Percentiles rank a stretch among this genome's conserved stretches.
Evolutionary conservation across 2,329 filamentous ascomycete species (phyloP).

Genomic region (Penicillium sp.): DNA sequence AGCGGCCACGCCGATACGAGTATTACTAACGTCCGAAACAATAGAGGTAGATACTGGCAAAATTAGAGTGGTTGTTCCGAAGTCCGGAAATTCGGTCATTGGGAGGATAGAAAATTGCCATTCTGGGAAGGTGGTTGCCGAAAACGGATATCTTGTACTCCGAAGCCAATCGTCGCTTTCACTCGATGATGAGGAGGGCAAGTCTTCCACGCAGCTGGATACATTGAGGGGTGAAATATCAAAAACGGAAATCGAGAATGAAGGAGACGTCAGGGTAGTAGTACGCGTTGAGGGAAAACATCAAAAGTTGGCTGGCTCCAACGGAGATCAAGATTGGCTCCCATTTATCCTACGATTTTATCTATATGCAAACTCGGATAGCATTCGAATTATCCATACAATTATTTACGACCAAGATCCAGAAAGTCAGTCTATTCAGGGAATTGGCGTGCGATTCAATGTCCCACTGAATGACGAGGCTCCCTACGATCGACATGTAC

Average conservation of each 20-base stretch:
- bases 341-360: constrained; percentile 57
- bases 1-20: not conserved
- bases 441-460: constrained; percentile 53
- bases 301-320: constrained; percentile 24
- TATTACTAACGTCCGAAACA: constrained; percentile 17
- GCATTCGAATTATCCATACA: constrained; percentile 54
- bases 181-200: constrained; percentile 35
- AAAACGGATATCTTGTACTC: constrained; percentile 49
- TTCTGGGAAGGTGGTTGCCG: constrained; percentile 42
- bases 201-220: constrained; percentile 38
- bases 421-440: constrained; percentile 50
- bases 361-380: constrained; percentile 54
- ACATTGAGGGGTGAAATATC: constrained; percentile 51
- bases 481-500: constrained; percentile 56
- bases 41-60: constrained; percentile 46
- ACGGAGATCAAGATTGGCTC: constrained; percentile 48
- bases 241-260: constrained; percentile 47
- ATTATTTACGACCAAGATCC: constrained; percentile 53
- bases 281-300: constrained; percentile 46
- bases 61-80: constrained; percentile 42
- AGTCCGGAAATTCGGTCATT: constrained; percentile 39
- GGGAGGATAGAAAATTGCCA: constrained; percentile 36
- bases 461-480: constrained; percentile 53
- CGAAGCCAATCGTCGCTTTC: constrained; percentile 49
- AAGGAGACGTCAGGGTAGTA: constrained; percentile 42